Percentiles rank a stretch among this genome's conserved stretches.
Conservation (phyloP, 805 yeast genomes). For the Torulaspora franciscae region DNA sequence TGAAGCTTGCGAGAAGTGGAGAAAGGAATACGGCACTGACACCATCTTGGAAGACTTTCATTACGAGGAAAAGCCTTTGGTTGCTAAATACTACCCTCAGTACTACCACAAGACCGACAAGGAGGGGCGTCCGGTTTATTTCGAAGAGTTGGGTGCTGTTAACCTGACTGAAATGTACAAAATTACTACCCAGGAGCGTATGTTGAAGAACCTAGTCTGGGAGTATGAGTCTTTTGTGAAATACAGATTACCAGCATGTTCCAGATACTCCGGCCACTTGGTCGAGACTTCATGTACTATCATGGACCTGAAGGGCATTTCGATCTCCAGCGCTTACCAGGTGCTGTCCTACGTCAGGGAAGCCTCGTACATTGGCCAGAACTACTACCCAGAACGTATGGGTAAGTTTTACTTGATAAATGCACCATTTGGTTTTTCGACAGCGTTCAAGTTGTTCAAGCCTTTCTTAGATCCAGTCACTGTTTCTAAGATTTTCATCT, state of each 20-base stretch:
- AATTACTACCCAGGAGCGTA: slow-evolving; percentile 90
- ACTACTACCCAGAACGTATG: slow-evolving; percentile 98
- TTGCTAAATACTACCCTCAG: slow-evolving; percentile 89
- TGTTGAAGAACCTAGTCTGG: slow-evolving; percentile 94
- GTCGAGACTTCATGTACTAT: slow-evolving; percentile 97
- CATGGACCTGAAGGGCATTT: slow-evolving; percentile 90
- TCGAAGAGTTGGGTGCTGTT: slow-evolving; percentile 90
- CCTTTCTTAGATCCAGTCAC: slow-evolving; percentile 97
- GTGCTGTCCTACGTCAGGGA: slow-evolving; percentile 86
- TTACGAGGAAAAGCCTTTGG: slow-evolving; percentile 87
- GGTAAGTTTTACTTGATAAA: slow-evolving; percentile 94
- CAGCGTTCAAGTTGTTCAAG: slow-evolving; percentile 87
- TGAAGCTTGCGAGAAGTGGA: slow-evolving; percentile 85
- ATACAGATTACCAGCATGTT: slow-evolving; percentile 88
- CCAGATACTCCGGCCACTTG: slow-evolving; percentile 69
- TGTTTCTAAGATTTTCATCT: slow-evolving; percentile 86
- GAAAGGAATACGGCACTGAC: slow-evolving; percentile 79
- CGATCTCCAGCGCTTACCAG: slow-evolving; percentile 75
- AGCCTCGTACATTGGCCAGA: slow-evolving; percentile 92
- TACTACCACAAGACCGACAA: slow-evolving; percentile 95
- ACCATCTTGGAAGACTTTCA: slow-evolving; percentile 83
- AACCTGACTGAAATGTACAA: slow-evolving; percentile 87
- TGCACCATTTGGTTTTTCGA: slow-evolving; percentile 95
- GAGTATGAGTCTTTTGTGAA: slow-evolving; percentile 89
- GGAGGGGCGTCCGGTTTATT: slow-evolving; percentile 94